phyloP scores from a whole-genome alignment of 768 basidiomycete genomes.

The Strobilomyces echinocephalus region DNA sequence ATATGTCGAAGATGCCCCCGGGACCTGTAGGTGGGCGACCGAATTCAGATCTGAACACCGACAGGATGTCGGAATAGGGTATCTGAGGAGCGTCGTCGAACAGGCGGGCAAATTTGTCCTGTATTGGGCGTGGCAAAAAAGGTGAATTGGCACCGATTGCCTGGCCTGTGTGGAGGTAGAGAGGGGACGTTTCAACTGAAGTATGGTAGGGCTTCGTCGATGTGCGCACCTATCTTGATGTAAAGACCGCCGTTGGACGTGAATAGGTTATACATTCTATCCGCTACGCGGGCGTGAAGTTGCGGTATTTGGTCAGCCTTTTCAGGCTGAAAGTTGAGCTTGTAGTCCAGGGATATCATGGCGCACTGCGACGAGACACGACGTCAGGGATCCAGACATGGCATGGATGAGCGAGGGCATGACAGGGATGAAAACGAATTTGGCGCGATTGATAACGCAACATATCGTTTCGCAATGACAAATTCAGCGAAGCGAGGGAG shows the following conservation, averaged over 20 bases:
- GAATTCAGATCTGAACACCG: conserved; percentile 67
- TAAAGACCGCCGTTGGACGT: conserved; percentile 81
- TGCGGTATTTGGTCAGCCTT: conserved; percentile 70
- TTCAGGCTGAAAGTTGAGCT: conserved; percentile 76
- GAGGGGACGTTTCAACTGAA: neutral
- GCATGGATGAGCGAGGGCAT: neutral
- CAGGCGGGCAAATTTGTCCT: conserved; percentile 73
- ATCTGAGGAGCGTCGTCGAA: conserved; percentile 90
- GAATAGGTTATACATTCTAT: conserved; percentile 70
- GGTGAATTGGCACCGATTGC: conserved; percentile 83
- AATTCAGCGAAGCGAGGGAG: too few relatives aligned
- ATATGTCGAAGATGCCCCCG: conserved; percentile 70
- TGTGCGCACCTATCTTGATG: conserved; percentile 66
- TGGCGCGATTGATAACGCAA: too few relatives aligned
- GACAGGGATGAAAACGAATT: neutral
- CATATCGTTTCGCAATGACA: neutral
- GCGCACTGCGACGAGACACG: conserved; percentile 45
- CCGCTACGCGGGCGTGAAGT: conserved; percentile 81
- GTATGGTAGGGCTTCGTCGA: neutral
- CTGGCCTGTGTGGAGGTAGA: conserved; percentile 44
- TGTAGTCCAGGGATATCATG: conserved; percentile 75
- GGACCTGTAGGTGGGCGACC: conserved; percentile 61
- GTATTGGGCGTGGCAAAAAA: conserved; percentile 76
- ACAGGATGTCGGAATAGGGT: conserved; percentile 60
- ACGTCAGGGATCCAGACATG: neutral